A percentile compares a stretch with the other conserved stretches of the same genome.
phyloP scores from a whole-genome alignment of 495 filamentous ascomycete genomes.

The Zalerion maritima region DNA sequence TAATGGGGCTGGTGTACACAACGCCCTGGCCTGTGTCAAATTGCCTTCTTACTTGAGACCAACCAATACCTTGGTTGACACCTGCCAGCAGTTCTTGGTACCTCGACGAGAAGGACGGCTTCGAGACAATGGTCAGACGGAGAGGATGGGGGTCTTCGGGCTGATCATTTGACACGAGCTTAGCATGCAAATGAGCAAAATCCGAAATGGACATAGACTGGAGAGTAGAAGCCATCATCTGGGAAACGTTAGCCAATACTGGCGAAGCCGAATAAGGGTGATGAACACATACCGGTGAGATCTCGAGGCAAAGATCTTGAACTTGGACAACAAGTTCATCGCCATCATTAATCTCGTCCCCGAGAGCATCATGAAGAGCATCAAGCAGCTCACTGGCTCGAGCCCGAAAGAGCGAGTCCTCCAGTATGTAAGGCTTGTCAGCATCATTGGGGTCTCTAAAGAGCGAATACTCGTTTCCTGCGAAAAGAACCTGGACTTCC shows the following conservation, averaged over 20 bases:
- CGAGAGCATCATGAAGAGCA: constrained; percentile 51
- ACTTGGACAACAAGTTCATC: constrained; percentile 59
- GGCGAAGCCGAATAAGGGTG: background rate
- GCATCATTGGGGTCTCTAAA: constrained; percentile 53
- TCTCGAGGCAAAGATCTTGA: constrained; percentile 50
- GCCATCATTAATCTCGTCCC: constrained; percentile 46
- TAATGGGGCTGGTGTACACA: too few species aligned
- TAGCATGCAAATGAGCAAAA: constrained; percentile 22
- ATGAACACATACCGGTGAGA: constrained; percentile 66
- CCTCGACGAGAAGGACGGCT: constrained; percentile 34
- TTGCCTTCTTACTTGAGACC: constrained; percentile 46
- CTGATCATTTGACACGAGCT: constrained; percentile 20
- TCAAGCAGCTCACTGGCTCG: too few species aligned
- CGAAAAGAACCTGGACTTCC: constrained; percentile 47
- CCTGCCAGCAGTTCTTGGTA: constrained; percentile 25
- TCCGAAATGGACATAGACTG: constrained; percentile 17
- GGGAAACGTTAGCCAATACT: too few species aligned
- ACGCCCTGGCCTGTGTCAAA: constrained; percentile 22
- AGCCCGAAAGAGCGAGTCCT: too few species aligned
- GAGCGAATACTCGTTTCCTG: constrained; percentile 51
- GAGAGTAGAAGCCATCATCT: too few species aligned
- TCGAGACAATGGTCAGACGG: constrained; percentile 35
- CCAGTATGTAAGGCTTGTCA: constrained; percentile 60
- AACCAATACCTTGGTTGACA: constrained; percentile 41
- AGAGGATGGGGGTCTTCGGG: constrained; percentile 10